Evolutionary conservation across 202 grass and related monocot species (phyloP), one percentile per base, ranked within the genome.

Genomic region (Saccharum hybrid): DNA sequence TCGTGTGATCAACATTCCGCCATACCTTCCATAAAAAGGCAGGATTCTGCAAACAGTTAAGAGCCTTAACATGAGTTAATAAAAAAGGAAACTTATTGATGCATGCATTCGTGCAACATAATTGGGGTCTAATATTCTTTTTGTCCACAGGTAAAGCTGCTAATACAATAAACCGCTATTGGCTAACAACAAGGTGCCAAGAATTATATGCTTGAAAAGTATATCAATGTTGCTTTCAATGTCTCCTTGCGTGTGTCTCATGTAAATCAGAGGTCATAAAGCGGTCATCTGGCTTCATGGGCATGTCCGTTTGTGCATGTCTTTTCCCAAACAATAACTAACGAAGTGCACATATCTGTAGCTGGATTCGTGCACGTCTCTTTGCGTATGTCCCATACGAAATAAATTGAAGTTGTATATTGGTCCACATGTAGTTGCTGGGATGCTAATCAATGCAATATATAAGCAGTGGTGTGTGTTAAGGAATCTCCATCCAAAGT

Each of bases 251-350:
- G 72, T 21, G 13, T 71, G 77, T 85, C 77, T 71, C 43, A 22
- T 63, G 45, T 12, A 76, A 68, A 76, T 76, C 54, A 75, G 41
- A 64, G 63, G 31, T 67, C 62, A 84, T 81, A 88, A 89, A 89
- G 87, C 76, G 82, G 71, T 76, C 43, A 89, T 81, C 71, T 61
- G 70, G 77, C 77, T 85, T 13, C 65, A 81, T 67, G 48, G 63
- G 52, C 30, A 72, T 85, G 87, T 85, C 87, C 36, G 9, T 28
- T 77, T 85, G 66, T 89, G 78, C 23, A 46, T 85, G 87, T 85
- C 87, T 72, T 45, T 70, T 89, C 49, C 69, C 9, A n/a, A n/a
- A 36, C 30, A 77, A 82, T 28, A 81, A 57, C 72, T 22, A 10
- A 76, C 36, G 71, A 85, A 85, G 21, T 18, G 59, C 41, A 52